phyloP scores from a whole-genome alignment of 495 filamentous ascomycete genomes.

The Xanthoparmelia taractica region DNA sequence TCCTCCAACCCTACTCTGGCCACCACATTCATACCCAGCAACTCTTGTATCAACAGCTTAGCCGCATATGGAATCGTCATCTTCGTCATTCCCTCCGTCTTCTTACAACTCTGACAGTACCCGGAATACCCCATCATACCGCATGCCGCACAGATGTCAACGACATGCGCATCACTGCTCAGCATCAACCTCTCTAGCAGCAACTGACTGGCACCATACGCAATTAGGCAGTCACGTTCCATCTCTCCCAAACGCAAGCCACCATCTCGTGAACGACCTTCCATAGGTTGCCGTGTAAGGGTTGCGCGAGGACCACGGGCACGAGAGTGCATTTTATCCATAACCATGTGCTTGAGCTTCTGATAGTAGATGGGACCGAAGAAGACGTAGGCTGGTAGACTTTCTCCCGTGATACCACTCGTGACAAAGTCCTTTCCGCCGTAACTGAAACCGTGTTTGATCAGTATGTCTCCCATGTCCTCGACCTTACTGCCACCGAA shows the following conservation, averaged over 20 bases:
- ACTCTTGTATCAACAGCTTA: constrained; percentile 91
- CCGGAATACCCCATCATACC: constrained; percentile 91
- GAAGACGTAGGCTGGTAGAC: constrained; percentile 92
- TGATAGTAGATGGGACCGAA: constrained; percentile 99
- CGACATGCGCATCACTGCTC: constrained; percentile 77
- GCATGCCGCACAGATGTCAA: constrained; percentile 88
- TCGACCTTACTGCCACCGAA: constrained; percentile 90
- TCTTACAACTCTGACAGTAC: constrained; percentile 87
- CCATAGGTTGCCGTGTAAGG: constrained; percentile 91
- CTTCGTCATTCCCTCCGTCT: constrained; percentile 66
- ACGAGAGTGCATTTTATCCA: constrained; percentile 98
- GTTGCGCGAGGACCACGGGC: constrained; percentile 82
- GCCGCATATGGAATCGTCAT: constrained; percentile 99
- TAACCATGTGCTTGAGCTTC: constrained; percentile 99
- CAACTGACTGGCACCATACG: constrained; percentile 87
- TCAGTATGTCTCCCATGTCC: constrained; percentile 75
- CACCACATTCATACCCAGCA: constrained; percentile 96
- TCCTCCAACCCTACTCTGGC: constrained; percentile 80
- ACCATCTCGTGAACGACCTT: constrained; percentile 87
- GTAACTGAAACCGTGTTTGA: constrained; percentile 87
- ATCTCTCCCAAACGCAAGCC: constrained; percentile 95
- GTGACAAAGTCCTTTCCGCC: constrained; percentile 95
- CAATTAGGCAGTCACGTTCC: constrained; percentile 96
- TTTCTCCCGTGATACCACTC: constrained; percentile 88
- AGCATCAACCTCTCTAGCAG: constrained; percentile 92